Conservation (phyloP, 306 rosid species). For the Casuarina glauca region DNA sequence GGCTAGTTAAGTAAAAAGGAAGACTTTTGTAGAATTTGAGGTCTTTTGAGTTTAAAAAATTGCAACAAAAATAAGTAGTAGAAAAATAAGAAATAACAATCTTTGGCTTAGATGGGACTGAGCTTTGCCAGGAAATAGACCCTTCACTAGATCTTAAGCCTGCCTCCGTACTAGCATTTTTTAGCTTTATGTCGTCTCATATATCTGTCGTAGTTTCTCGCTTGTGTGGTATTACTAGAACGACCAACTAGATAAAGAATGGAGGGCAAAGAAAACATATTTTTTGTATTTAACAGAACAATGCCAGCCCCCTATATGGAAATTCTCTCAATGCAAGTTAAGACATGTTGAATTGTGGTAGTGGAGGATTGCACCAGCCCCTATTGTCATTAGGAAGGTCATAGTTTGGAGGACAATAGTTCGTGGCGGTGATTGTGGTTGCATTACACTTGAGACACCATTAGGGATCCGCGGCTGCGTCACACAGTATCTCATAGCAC, state of each 20-base stretch:
- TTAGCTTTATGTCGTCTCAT: too few relatives aligned
- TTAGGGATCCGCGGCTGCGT: constrained; percentile 38
- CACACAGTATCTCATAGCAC: constrained; percentile 63
- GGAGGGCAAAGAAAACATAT: constrained; percentile 23
- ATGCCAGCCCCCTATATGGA: constrained; percentile 61
- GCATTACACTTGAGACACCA: constrained; percentile 58
- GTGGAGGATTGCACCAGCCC: constrained; percentile 73
- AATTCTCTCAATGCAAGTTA: constrained; percentile 48
- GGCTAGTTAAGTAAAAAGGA: too few relatives aligned
- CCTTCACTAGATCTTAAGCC: too few relatives aligned
- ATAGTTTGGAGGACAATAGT: constrained; percentile 68
- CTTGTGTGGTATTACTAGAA: background rate
- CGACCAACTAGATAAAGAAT: too few relatives aligned
- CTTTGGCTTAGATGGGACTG: too few relatives aligned
- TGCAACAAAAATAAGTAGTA: too few relatives aligned
- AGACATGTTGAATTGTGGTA: constrained; percentile 67
- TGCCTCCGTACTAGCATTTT: too few relatives aligned
- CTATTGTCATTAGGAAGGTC: constrained; percentile 51
- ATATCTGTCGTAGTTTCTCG: too few relatives aligned
- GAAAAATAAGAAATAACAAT: too few relatives aligned
- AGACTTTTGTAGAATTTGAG: too few relatives aligned
- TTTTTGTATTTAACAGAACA: constrained; percentile 40
- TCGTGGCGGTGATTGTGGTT: constrained; percentile 67
- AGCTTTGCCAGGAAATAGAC: too few relatives aligned
- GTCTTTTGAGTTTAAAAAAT: too few relatives aligned